phyloP scores from a whole-genome alignment of 495 filamentous ascomycete genomes.

The Chaetomium fimeti region DNA sequence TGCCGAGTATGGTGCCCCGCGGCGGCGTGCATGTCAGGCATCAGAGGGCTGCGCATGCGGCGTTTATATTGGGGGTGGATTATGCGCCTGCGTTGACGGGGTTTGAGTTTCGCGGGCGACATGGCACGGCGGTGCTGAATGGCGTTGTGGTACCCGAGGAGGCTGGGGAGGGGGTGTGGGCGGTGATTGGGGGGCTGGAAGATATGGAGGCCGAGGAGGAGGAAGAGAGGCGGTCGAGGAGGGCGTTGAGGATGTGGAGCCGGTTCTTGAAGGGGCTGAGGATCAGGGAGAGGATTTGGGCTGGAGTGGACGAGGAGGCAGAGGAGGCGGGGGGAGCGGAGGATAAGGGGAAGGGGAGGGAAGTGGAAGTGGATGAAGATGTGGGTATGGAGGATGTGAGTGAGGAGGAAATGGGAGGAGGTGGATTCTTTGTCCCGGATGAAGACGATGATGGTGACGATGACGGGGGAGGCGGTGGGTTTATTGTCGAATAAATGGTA shows the following conservation, averaged over 20 bases:
- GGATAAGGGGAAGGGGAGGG: conserved; percentile 24
- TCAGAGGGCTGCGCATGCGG: conserved; percentile 67
- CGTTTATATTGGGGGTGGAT: conserved; percentile 75
- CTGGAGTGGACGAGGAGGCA: conserved; percentile 45
- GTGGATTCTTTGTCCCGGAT: conserved; percentile 19
- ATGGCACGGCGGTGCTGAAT: conserved; percentile 73
- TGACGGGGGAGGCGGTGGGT: conserved; percentile 41
- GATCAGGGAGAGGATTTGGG: conserved; percentile 72
- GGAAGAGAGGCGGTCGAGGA: conserved; percentile 52
- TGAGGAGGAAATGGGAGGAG: conserved; percentile 19
- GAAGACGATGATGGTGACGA: conserved; percentile 32
- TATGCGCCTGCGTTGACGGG: conserved; percentile 87
- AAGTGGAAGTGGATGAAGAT: conserved; percentile 23
- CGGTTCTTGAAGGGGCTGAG: conserved; percentile 70
- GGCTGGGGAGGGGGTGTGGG: conserved; percentile 66
- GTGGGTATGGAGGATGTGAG: conserved; percentile 27
- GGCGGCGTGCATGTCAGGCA: conserved; percentile 68
- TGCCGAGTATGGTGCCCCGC: conserved; percentile 84
- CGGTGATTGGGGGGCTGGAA: conserved; percentile 62
- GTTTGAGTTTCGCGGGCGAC: conserved; percentile 78
- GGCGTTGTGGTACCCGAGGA: conserved; percentile 75
- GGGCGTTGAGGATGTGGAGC: conserved; percentile 71
- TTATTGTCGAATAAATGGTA: conserved; percentile 24
- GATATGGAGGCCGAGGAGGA: conserved; percentile 59
- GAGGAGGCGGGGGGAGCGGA: conserved; percentile 32